Conservation (phyloP, 345 rosid genomes). For the Cardamine resedifolia region DNA sequence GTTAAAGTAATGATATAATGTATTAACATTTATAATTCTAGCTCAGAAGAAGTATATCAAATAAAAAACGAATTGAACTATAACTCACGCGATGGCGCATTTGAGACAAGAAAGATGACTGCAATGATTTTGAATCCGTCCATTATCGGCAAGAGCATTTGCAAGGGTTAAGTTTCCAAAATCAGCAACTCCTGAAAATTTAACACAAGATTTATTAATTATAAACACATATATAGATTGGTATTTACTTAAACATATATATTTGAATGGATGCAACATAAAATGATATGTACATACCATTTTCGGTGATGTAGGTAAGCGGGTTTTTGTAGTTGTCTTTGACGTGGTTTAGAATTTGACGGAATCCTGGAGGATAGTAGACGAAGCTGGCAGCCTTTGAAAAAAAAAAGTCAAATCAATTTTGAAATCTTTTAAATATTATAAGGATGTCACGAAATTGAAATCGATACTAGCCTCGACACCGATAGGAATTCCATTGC, state of each 20-base stretch:
- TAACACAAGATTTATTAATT: background rate
- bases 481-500: constrained; percentile 25
- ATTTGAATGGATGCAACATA: background rate
- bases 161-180: constrained; percentile 9
- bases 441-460: background rate
- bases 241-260: background rate
- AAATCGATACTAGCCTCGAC: background rate
- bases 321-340: constrained; percentile 28
- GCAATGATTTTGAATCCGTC: constrained; percentile 27
- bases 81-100: constrained; percentile 30
- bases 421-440: background rate
- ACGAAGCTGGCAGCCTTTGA: constrained; percentile 12
- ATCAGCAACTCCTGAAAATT: constrained; percentile 27
- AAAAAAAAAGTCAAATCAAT: background rate
- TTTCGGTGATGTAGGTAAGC: constrained; percentile 35
- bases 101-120: constrained; percentile 36
- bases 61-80: background rate
- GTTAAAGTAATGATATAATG: background rate
- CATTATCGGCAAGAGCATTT: constrained; percentile 25
- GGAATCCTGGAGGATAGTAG: constrained; percentile 32
- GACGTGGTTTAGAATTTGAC: constrained; percentile 23
- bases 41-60: background rate
- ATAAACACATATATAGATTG: background rate
- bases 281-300: constrained; percentile 10
- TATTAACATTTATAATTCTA: background rate